A percentile compares a stretch with the other conserved stretches of the same genome.
Conservation (phyloP, 1,284 basidiomycete species). For the Cystobasidiaceae sp. region DNA sequence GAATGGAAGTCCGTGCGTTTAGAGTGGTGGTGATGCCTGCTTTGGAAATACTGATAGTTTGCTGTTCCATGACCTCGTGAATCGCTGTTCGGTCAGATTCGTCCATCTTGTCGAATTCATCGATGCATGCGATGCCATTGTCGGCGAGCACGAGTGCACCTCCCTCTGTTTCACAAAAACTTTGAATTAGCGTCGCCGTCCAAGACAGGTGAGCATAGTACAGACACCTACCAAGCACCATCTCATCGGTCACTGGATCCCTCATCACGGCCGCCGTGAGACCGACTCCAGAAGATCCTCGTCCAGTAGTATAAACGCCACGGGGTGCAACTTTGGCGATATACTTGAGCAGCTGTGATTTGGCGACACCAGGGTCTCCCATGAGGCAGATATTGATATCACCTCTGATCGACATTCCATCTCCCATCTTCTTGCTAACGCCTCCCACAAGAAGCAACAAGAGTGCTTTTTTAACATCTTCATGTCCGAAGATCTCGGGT, state of each 20-base stretch:
- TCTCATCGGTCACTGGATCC: constrained; percentile 98
- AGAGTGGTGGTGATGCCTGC: constrained; percentile 98
- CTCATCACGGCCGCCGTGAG: constrained; percentile 98
- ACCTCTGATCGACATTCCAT: constrained; percentile 98
- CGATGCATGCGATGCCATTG: constrained; percentile 99
- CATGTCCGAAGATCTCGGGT: constrained; percentile 97
- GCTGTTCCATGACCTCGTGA: constrained; percentile 99
- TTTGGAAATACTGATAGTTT: constrained; percentile 98
- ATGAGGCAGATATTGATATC: constrained; percentile 97
- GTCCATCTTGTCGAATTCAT: constrained; percentile 99
- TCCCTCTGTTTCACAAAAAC: constrained; percentile 64
- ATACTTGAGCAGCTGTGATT: constrained; percentile 95
- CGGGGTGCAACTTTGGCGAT: constrained; percentile 97
- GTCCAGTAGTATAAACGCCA: constrained; percentile 96
- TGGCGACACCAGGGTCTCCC: constrained; percentile 99
- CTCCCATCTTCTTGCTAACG: constrained; percentile 87
- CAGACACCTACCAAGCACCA: constrained; percentile 73
- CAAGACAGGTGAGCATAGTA: neutral
- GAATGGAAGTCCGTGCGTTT: constrained; percentile 96
- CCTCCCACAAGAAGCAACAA: constrained; percentile 90
- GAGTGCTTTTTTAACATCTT: constrained; percentile 97
- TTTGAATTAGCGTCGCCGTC: constrained; percentile 9
- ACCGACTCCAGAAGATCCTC: constrained; percentile 96
- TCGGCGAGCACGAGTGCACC: constrained; percentile 97
- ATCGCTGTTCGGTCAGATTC: constrained; percentile 96